Evolutionary conservation across 179 eudicot genomes (phyloP), one percentile per base, ranked within the genome.

Genomic region (Silene vulgaris): DNA sequence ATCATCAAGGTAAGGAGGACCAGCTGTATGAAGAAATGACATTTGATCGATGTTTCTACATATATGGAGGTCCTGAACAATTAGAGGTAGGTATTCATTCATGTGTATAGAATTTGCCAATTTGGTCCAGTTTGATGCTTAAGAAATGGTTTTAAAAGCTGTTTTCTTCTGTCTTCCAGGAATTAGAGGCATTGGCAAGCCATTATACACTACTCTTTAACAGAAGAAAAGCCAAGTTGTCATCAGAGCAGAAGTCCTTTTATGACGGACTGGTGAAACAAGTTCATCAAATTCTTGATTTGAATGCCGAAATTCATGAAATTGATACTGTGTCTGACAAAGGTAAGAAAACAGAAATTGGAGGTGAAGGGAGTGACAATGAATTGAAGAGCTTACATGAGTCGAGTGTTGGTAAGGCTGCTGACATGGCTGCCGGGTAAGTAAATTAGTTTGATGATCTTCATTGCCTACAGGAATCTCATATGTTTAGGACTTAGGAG

Each of bases 371-470:
- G 37, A 87, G 82, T 77, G 84, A 79, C 23, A 77, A 72, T 75
- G 99, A 96, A 84, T 78, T 93, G 83, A 93, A 89, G 81, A 88
- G 72, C 80, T 86, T 93, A 72, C 88, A 86, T 66, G 98, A 89
- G 77, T 81, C 94, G 75, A 96, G 98, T 78, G 88, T 93, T 83
- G 84, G 84, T 56, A 93, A 91, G 86, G 99, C 99, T 84, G 99
- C 99, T 73, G 97, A 96, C 80, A 83, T 96, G 91, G 99, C 97
- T 82, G 89, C 94, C 54, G 99, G 99, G 99, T 96, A 85, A 85
- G 76, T 61, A 40, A 26, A 7, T 75, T 60, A 48, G 20, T 69
- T 56, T 56, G 67, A 48, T n/a, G 12, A 40, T 28, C 45, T 78
- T 23, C 45, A 5, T 5, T 19, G 21, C 60, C 57, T 5, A 35